These are phyloP conservation scores for Penicillium glabrum DNA, from an alignment of 2,329 filamentous ascomycete species.

Conservation along the genomic window DNA sequence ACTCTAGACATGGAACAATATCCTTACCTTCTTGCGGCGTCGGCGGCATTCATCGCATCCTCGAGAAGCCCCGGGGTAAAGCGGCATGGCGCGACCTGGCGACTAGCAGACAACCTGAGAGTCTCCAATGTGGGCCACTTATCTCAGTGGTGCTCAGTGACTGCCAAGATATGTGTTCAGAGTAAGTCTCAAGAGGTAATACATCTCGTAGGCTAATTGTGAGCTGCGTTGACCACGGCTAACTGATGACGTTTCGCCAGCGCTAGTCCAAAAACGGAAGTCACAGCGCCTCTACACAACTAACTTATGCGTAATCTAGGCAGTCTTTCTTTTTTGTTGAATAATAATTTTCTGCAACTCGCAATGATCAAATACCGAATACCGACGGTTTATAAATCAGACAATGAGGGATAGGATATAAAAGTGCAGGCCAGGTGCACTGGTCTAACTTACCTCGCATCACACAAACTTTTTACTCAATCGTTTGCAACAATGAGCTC, in stretches of 20 bases:
- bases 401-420: background rate
- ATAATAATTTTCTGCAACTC: background rate
- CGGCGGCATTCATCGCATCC: background rate
- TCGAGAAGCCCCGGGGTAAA: background rate
- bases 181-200: background rate
- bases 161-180: background rate
- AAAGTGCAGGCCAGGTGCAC: background rate
- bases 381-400: background rate
- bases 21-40: background rate
- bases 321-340: background rate
- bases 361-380: background rate
- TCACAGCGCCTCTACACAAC: background rate
- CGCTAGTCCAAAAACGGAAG: background rate
- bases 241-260: background rate
- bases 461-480: background rate
- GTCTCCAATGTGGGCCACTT: background rate
- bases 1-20: background rate
- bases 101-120: background rate
- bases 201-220: background rate
- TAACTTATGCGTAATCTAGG: no score
- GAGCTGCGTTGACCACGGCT: background rate
- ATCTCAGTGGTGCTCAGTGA: background rate
- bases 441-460: background rate
- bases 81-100: background rate
- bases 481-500: background rate